A percentile compares a stretch with the other conserved stretches of the same genome.
phyloP scores from a whole-genome alignment of 192 early-diverging fungal species.

The Chytriomyces confervae region DNA sequence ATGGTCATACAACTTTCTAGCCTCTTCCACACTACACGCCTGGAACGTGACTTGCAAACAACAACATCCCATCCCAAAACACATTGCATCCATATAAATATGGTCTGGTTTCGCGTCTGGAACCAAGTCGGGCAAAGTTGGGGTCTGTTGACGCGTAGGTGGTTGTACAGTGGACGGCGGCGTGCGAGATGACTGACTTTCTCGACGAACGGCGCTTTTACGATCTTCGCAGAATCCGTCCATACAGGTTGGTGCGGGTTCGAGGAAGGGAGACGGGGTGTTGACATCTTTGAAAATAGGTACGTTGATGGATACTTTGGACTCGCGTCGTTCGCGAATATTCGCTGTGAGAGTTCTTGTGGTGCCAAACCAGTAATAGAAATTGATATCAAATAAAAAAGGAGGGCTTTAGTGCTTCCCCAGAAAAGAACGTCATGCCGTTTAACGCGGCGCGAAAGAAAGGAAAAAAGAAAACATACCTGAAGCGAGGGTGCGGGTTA shows the following conservation, averaged over 20 bases:
- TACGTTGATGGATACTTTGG: slow-evolving; percentile 96
- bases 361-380: too few species aligned
- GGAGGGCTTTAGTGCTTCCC: too few species aligned
- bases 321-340: slow-evolving; percentile 88
- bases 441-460: slow-evolving; percentile 16
- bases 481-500: slow-evolving; percentile 92
- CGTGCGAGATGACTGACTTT: slow-evolving; percentile 40
- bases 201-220: slow-evolving; percentile 30
- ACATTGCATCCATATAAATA: slow-evolving; percentile 99
- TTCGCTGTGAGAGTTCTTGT: slow-evolving; percentile 85
- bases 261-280: slow-evolving; percentile 85
- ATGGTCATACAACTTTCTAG: slow-evolving; percentile 92
- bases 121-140: slow-evolving; percentile 42
- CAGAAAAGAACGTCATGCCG: neutral
- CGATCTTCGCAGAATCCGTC: slow-evolving; percentile 40
- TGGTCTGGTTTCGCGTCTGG: slow-evolving; percentile 84
- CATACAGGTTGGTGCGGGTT: slow-evolving; percentile 73
- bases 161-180: slow-evolving; percentile 57
- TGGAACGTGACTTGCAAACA: slow-evolving; percentile 99
- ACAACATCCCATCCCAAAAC: slow-evolving; percentile 98
- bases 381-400: too few species aligned
- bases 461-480: slow-evolving; percentile 52
- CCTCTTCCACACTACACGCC: slow-evolving; percentile 90
- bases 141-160: slow-evolving; percentile 3
- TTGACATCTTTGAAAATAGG: slow-evolving; percentile 91